Percentiles rank a stretch among this genome's conserved stretches.
phyloP scores from a whole-genome alignment of 345 rosid genomes.

The Lepidium africanum region DNA sequence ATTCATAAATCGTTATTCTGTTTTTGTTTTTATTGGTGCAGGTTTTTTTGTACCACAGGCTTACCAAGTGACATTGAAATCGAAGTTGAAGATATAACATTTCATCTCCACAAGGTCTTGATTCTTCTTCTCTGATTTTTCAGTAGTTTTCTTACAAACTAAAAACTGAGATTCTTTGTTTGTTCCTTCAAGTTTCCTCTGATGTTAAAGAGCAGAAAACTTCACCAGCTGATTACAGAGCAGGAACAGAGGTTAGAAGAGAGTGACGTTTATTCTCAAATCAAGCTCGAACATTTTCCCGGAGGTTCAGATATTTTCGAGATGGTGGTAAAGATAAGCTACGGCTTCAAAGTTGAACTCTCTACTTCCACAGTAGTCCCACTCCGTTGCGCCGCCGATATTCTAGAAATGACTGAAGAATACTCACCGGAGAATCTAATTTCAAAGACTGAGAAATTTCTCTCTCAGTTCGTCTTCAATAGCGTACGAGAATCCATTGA shows the following conservation, averaged over 20 bases:
- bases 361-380: constrained; percentile 49
- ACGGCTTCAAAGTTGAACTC: constrained; percentile 66
- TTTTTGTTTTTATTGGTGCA: constrained; percentile 1
- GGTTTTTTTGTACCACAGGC: constrained; percentile 81
- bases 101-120: constrained; percentile 79
- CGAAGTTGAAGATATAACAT: constrained; percentile 61
- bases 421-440: constrained; percentile 60
- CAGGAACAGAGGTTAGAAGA: constrained; percentile 34
- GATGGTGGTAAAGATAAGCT: constrained; percentile 69
- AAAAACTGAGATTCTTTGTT: not conserved
- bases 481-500: constrained; percentile 49
- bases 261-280: constrained; percentile 20
- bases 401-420: constrained; percentile 77
- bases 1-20: not conserved
- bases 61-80: constrained; percentile 70
- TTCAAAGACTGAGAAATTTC: constrained; percentile 48
- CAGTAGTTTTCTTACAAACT: not conserved
- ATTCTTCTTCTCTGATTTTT: not conserved
- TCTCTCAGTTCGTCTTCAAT: constrained; percentile 48
- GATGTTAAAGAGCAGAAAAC: constrained; percentile 67
- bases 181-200: constrained; percentile 54
- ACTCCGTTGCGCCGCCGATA: constrained; percentile 81
- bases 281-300: constrained; percentile 57
- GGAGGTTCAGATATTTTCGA: constrained; percentile 79
- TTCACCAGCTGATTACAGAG: constrained; percentile 59